Percentiles rank a stretch among this genome's conserved stretches.
Evolutionary conservation across 2,329 filamentous ascomycete genomes (phyloP).

Genomic region (Ophiocordyceps robertsii): DNA sequence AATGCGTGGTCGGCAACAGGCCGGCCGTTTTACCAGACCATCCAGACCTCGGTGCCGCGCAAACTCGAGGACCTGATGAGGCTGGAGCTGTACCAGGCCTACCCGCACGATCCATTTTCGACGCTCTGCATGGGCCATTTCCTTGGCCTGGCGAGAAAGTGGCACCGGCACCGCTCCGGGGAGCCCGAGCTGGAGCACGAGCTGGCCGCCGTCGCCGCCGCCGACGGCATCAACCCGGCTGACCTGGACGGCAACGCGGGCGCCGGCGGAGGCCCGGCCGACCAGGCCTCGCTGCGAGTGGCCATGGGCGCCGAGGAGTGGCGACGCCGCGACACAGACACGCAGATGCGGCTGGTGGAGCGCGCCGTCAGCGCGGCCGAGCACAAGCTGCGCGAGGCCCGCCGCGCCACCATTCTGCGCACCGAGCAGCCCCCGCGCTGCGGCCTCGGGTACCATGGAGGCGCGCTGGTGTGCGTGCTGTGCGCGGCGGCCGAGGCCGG

Average conservation of each 20-base stretch:
- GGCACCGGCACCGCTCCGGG: neutral
- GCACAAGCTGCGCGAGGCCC: neutral
- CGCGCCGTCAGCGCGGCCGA: neutral
- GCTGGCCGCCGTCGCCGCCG: no score
- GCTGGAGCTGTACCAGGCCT: constrained; percentile 3
- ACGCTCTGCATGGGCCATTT: constrained; percentile 2
- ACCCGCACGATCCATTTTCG: constrained; percentile 1
- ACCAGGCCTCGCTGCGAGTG: neutral
- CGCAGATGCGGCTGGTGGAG: neutral
- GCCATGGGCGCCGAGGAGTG: neutral
- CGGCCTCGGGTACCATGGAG: neutral
- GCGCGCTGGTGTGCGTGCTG: neutral
- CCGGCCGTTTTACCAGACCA: neutral
- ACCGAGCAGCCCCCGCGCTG: neutral
- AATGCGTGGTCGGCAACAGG: no score
- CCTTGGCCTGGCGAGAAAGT: constrained; percentile 1
- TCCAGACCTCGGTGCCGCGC: neutral
- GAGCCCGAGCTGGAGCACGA: neutral
- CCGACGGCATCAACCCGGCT: neutral
- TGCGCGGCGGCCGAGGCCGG: neutral
- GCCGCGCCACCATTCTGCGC: neutral
- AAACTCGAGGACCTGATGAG: neutral
- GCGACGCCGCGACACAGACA: neutral
- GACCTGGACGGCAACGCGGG: neutral
- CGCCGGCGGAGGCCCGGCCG: neutral